A percentile compares a stretch with the other conserved stretches of the same genome.
phyloP scores from a whole-genome alignment of 2,329 filamentous ascomycete genomes.

The Chaetomiaceae sp. region DNA sequence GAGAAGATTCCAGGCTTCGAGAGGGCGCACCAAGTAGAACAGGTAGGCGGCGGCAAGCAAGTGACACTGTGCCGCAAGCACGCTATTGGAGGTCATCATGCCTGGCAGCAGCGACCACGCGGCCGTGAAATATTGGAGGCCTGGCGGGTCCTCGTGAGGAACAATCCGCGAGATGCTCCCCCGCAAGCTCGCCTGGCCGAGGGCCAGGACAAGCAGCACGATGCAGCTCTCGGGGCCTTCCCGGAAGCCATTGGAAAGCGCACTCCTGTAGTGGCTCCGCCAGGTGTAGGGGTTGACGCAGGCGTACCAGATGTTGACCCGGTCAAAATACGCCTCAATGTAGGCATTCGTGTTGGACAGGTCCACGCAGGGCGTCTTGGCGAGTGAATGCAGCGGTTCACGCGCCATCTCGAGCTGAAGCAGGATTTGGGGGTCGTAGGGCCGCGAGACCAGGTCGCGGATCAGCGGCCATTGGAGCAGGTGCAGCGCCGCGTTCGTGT shows the following conservation, averaged over 20 bases:
- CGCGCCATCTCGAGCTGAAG: constrained; percentile 75
- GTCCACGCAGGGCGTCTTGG: constrained; percentile 61
- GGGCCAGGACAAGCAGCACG: constrained; percentile 68
- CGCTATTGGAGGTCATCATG: constrained; percentile 73
- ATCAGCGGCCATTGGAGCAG: constrained; percentile 77
- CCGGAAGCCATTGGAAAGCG: constrained; percentile 67
- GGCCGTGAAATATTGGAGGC: constrained; percentile 71
- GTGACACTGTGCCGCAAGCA: constrained; percentile 73
- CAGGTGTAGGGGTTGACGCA: constrained; percentile 79
- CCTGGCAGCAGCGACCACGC: constrained; percentile 72
- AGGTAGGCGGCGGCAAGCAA: constrained; percentile 75
- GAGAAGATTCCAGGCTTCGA: constrained; percentile 77
- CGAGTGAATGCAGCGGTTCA: constrained; percentile 63
- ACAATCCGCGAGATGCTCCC: constrained; percentile 71
- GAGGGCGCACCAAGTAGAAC: constrained; percentile 73
- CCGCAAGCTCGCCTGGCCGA: constrained; percentile 68
- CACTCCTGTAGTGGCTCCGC: constrained; percentile 67
- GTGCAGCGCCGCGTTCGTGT: constrained; percentile 74
- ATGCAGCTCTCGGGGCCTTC: constrained; percentile 79
- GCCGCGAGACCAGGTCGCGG: constrained; percentile 66
- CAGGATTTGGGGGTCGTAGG: constrained; percentile 75
- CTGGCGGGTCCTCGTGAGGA: constrained; percentile 64
- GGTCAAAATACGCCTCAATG: constrained; percentile 72
- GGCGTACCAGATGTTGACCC: constrained; percentile 80
- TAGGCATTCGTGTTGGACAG: constrained; percentile 68